Base-by-base conservation (phyloP, 257 asterid species). In the Nicotiana sylvestris region DNA sequence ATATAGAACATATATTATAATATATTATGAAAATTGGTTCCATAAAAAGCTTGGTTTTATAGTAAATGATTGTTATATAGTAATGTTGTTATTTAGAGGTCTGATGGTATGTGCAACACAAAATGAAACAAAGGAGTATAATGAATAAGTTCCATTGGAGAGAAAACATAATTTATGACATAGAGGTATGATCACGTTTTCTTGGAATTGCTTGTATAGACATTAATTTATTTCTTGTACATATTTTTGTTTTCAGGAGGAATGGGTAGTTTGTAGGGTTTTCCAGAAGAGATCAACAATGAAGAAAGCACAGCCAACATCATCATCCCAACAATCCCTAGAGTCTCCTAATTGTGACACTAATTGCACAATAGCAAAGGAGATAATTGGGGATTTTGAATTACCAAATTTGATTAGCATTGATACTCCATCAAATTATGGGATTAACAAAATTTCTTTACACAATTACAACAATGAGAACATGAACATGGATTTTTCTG, bases 211-310 rank as follows among this genome's bases (percentile, higher is more conserved):
- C 49, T 37, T 37, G 9, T 37, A 7, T 7, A 37, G 46, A 9
- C 9, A 6, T 37, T 37, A 37, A 37, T 37, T 37, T 6, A 37
- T 37, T 37, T 7, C 56, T 51, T 11, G 13, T 29, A 25, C 33
- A 9, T 3, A 2, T 17, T 66, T 15, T 43, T n/a, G 25, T 32
- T 13, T 27, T 10, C 91, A 93, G 94, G 97, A 93, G 70, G 98
- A 94, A 80, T 94, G 98, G 98, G 95, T 92, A 8, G 93, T 94
- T 0, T 92, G 98, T 25, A 83, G 98, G 80, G 87, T 94, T 12
- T 91, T 94, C 82, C 94, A 90, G 61, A 94, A 94, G 92, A 92
- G 92, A 29, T 37, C 91, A 4, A 74, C 85, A 4, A 77, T 87
- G 35, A 94, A 90, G 91, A 87, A 88, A 69, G 87, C 88, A 18